Evolutionary conservation across 2,329 filamentous ascomycete species (phyloP).

Genomic region (Didymella sp.): DNA sequence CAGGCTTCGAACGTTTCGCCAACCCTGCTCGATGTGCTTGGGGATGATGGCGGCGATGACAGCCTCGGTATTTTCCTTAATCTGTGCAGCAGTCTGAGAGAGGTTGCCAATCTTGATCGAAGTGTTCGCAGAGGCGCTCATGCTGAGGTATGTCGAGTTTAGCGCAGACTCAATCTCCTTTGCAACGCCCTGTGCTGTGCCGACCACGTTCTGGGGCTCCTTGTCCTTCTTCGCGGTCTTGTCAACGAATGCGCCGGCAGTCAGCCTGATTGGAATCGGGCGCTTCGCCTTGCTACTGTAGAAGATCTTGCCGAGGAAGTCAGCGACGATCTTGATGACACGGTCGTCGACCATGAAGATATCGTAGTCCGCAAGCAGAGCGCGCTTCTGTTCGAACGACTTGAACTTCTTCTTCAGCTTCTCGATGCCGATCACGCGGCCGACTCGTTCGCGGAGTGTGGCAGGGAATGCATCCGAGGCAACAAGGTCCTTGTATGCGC

Average conservation of each 20-base stretch:
- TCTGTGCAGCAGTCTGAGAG: constrained; percentile 74
- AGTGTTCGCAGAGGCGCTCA: constrained; percentile 79
- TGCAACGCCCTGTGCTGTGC: constrained; percentile 70
- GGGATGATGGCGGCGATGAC: constrained; percentile 70
- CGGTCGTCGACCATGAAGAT: constrained; percentile 93
- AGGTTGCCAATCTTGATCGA: constrained; percentile 80
- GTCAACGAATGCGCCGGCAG: constrained; percentile 68
- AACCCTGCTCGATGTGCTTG: constrained; percentile 83
- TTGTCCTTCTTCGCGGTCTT: constrained; percentile 51
- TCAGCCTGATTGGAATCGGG: constrained; percentile 81
- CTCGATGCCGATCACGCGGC: constrained; percentile 75
- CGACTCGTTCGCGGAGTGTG: constrained; percentile 56
- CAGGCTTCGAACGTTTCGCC: constrained; percentile 82
- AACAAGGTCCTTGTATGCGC: constrained; percentile 88
- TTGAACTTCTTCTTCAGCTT: constrained; percentile 91
- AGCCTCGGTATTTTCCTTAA: constrained; percentile 80
- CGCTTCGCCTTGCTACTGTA: constrained; percentile 84
- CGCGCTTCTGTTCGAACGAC: constrained; percentile 80
- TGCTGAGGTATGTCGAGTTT: constrained; percentile 77
- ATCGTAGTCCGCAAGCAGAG: constrained; percentile 85
- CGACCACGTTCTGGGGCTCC: constrained; percentile 54
- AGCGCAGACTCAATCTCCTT: constrained; percentile 82
- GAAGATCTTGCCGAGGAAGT: constrained; percentile 87
- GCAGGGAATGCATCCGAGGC: constrained; percentile 67
- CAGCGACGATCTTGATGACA: constrained; percentile 75